Percentiles rank a stretch among this genome's conserved stretches.
Evolutionary conservation across 2,329 filamentous ascomycete genomes (phyloP).

Genomic region (Teratosphaeria viscida): DNA sequence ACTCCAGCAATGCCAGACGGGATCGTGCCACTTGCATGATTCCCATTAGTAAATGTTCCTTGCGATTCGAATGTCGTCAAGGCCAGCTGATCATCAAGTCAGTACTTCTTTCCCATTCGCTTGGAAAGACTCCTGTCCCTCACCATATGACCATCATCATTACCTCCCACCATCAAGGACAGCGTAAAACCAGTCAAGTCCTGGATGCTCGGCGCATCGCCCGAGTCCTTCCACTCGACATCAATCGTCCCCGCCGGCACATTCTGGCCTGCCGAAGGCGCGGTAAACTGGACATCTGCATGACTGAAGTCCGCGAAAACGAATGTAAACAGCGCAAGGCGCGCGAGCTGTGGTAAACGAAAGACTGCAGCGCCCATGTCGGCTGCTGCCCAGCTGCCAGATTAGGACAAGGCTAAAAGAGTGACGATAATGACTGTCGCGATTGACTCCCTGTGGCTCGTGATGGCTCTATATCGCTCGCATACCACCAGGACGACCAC

Average conservation of each 20-base stretch:
- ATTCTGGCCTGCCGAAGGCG: not conserved
- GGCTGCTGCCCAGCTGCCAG: not conserved
- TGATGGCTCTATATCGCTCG: no score
- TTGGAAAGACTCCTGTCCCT: not conserved
- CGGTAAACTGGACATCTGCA: slow-evolving; percentile 2
- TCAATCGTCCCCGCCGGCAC: slow-evolving; percentile 1
- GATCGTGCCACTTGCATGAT: slow-evolving; percentile 2
- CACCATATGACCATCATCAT: slow-evolving; percentile 1
- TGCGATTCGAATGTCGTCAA: slow-evolving; percentile 1
- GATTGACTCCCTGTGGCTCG: not conserved
- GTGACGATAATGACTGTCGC: not conserved
- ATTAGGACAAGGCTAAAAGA: not conserved
- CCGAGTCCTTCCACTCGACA: slow-evolving; percentile 3
- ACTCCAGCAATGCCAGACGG: not conserved
- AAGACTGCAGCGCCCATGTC: not conserved
- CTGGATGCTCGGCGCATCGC: not conserved
- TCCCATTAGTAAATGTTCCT: not conserved
- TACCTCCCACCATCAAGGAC: slow-evolving; percentile 1
- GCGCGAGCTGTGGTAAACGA: not conserved
- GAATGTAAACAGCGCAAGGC: not conserved
- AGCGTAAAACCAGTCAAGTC: slow-evolving; percentile 1
- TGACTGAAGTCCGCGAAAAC: not conserved
- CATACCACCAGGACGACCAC: no score
- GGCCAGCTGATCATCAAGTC: not conserved
- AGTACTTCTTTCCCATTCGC: not conserved